Base-by-base conservation (phyloP, 2,329 filamentous ascomycete species). In the Neonectria hederae region DNA sequence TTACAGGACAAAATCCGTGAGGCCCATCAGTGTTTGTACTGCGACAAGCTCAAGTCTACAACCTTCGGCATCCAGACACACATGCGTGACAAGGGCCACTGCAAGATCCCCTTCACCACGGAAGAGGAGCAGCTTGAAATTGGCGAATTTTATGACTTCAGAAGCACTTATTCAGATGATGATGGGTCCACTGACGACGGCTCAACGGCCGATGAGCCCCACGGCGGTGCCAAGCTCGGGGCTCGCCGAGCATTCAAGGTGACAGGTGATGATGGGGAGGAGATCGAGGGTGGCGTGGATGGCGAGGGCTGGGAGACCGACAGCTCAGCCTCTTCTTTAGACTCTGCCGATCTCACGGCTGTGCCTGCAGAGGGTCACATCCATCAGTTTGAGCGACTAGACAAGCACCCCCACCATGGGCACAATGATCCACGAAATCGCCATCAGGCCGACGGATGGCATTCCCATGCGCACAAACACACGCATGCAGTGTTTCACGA, bases 101-200 rank as follows among this genome's bases (percentile, higher is more conserved):
- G 95, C 86, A 97, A 94, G 87, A 97, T 99, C 71, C 94, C 93
- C 0, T 99, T 95, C 78, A 89, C 90, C 55, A 91, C 90, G 0
- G 93, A 97, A 76, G 90, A 92, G 38, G 94, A 98, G 75, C 93
- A 97, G 81, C 86, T 98, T 30, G 93, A 97, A 60, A 93, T 99
- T 74, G 96, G 96, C 61, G 93, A 98, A 69, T 97, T 93, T 79
- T 99, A 99, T 79, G 96, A 99, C 76, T 99, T 99, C 85, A 88
- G 92, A 69, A 92, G 92, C 80, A 97, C 96, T 1, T 99, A 99
- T 78, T 96, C 94, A 0, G 96, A 98, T 73, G 88, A 85, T 11
- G 92, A 87, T 17, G 86, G 89, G 1, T 88, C 87, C 1, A 87
- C 88, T 6, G 88, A 89, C 22, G 84, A 83, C 13, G 77, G 79